Base-by-base conservation (phyloP, 306 rosid species). In the Pyrus pyrifolia region DNA sequence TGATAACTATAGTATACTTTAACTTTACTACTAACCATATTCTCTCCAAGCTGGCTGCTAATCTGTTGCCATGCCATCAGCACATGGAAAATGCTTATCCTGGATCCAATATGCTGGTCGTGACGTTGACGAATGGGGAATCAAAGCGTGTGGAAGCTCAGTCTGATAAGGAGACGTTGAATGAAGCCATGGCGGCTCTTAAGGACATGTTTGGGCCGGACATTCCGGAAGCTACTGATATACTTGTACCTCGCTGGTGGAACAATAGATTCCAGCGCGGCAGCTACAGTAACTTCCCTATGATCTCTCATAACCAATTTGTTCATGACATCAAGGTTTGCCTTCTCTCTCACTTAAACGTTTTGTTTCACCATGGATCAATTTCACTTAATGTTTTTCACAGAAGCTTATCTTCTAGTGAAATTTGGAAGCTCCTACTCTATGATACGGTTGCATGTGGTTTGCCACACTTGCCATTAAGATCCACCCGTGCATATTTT, bases 11-110 rank as follows among this genome's bases (percentile, higher is more conserved):
- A 75, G 38, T 57, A 42, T 76, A 11, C 40, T 30, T 44, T 33
- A 74, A 70, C 57, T 66, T 79, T 69, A 73, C 45, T 49, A 70
- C 68, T 81, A 60, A 78, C 67, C 60, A 64, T 73, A 69, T 78
- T 38, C 25, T 86, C 44, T 62, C 79, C 63, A 35, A 75, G 25
- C 53, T 81, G 80, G 49, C 42, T 80, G 67, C 82, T 87, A 76
- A 84, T 84, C 67, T 78, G 57, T 72, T 80, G 42, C 68, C 78
- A n/a, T 81, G 86, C 88, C 71, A 85, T 69, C 92, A 95, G 98
- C 93, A 92, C 92, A 95, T 95, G 98, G 98, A 95, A 70, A 89
- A 87, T 68, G 98, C 98, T 59, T 92, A 86, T 80, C 97, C 98
- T 72, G 97, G 97, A 68, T 95, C 98, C 82, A 92, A 92, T 79